Base-by-base conservation (phyloP, 169 alveolate genomes). In the Cyclospora cayetanensis region DNA sequence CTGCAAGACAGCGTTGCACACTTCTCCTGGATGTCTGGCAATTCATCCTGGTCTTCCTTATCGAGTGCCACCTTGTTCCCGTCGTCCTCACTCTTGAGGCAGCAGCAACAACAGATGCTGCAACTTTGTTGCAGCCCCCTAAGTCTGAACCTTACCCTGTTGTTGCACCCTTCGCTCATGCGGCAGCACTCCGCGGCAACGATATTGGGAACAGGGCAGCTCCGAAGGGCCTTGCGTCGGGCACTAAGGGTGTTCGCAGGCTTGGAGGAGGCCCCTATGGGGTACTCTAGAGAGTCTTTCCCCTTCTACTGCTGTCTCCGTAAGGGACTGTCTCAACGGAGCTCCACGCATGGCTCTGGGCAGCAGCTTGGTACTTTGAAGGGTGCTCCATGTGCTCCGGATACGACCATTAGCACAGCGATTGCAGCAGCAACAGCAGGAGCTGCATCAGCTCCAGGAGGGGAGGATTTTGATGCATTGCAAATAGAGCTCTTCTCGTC, bases 71-170 rank as follows among this genome's bases (percentile, higher is more conserved):
- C n/a, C n/a, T n/a, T n/a, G n/a, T n/a, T n/a, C n/a, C n/a, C n/a
- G n/a, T n/a, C n/a, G n/a, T n/a, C n/a, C n/a, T n/a, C n/a, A n/a
- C n/a, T n/a, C n/a, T n/a, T n/a, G n/a, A n/a, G n/a, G 79, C 46
- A 29, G 79, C 50, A 4, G 79, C 79, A 66, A 27, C 79, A 31
- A 46, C 79, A 66, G 79, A 41, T 31, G 79, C n/a, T 66, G 50
- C 79, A 66, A 46, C 79, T 66, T 18, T 66, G 79, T 37, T 66
- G 79, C 79, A 66, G 79, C 35, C 79, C 79, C 35, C 22, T 66
- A 11, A 66, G 79, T 18, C 50, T 66, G 29, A 25, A 34, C 46
- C 1, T 66, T 41, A 66, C 79, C 50, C 46, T 66, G 50, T 27
- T 66, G 43, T 46, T 66, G 79, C 79, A 41, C 2, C 50, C 50